Percentiles rank a stretch among this genome's conserved stretches.
Evolutionary conservation across 768 basidiomycete species (phyloP).

Genomic region (Candolleomyces eurysporus): DNA sequence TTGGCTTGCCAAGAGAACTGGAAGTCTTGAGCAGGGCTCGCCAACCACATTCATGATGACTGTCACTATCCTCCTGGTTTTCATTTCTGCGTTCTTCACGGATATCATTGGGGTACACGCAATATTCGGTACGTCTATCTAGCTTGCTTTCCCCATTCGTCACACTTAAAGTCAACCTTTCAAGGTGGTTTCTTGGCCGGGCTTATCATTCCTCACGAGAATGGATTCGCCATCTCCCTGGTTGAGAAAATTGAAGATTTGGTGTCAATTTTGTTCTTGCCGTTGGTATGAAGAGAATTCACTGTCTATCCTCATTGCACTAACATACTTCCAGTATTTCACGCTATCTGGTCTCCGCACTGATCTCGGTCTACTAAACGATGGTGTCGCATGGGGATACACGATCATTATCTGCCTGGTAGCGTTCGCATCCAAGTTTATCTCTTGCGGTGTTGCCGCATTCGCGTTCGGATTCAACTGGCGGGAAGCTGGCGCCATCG

Average conservation of each 20-base stretch:
- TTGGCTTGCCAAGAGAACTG: constrained; percentile 66
- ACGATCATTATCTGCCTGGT: constrained; percentile 69
- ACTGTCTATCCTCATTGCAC: not conserved
- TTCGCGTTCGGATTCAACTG: constrained; percentile 59
- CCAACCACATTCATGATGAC: constrained; percentile 81
- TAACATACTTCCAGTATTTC: constrained; percentile 56
- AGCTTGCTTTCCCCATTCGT: not conserved
- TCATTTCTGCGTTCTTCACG: constrained; percentile 78
- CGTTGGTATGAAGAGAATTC: constrained; percentile 53
- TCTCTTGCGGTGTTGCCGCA: constrained; percentile 65
- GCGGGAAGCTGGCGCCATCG: constrained; percentile 80
- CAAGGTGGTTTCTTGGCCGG: constrained; percentile 80
- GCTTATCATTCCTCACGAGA: constrained; percentile 78
- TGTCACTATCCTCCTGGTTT: constrained; percentile 66
- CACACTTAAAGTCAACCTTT: too few species aligned
- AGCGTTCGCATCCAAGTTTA: constrained; percentile 79
- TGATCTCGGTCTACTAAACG: constrained; percentile 73
- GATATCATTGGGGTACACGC: constrained; percentile 81
- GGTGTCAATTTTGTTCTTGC: constrained; percentile 69
- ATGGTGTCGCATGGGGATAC: constrained; percentile 81
- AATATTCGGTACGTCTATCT: constrained; percentile 50
- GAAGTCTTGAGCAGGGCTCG: constrained; percentile 68
- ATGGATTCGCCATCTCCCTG: constrained; percentile 75
- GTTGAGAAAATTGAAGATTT: constrained; percentile 88
- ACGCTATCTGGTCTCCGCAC: constrained; percentile 76